Conservation (phyloP, 768 basidiomycete species). For the Termitomyces sp. region DNA sequence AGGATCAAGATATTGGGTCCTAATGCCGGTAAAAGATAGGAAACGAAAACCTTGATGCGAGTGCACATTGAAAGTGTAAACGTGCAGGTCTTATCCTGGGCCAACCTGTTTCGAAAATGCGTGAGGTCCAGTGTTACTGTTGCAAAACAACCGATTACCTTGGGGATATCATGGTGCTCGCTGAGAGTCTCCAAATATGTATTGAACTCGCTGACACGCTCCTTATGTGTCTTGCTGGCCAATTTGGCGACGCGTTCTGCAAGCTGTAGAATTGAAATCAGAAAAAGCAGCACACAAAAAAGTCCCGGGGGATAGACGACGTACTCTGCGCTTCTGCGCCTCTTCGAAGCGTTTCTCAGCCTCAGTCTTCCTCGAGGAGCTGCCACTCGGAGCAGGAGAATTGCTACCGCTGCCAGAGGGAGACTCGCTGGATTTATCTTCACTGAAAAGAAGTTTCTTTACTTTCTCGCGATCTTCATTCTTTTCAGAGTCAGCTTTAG, state of each 20-base stretch:
- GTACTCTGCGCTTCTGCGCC: conserved; percentile 76
- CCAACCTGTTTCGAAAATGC: conserved; percentile 56
- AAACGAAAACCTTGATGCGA: neutral
- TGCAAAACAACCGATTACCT: conserved; percentile 43
- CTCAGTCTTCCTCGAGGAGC: conserved; percentile 68
- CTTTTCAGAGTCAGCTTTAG: conserved; percentile 49
- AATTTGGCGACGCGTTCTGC: conserved; percentile 70
- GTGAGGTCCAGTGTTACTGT: conserved; percentile 10
- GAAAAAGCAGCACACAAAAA: conserved; percentile 1
- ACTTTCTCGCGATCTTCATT: conserved; percentile 44
- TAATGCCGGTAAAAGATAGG: conserved; percentile 4
- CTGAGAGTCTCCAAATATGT: conserved; percentile 79
- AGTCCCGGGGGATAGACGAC: conserved; percentile 21
- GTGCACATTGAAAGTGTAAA: conserved; percentile 12
- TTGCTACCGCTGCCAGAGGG: conserved; percentile 56
- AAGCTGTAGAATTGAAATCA: conserved; percentile 43
- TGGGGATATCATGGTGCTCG: conserved; percentile 95
- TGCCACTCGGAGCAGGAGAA: conserved; percentile 54
- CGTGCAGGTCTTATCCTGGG: conserved; percentile 62
- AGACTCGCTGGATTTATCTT: conserved; percentile 43
- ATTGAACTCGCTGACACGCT: conserved; percentile 90
- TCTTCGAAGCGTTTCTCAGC: conserved; percentile 89
- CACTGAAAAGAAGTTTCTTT: conserved; percentile 47
- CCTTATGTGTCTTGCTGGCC: conserved; percentile 88
- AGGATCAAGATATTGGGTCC: neutral